Percentiles rank a stretch among this genome's conserved stretches.
These are phyloP conservation scores for Phytophthora macrochlamydospora DNA, from an alignment of 352 stramenopile genomes.

Conservation along the genomic window DNA sequence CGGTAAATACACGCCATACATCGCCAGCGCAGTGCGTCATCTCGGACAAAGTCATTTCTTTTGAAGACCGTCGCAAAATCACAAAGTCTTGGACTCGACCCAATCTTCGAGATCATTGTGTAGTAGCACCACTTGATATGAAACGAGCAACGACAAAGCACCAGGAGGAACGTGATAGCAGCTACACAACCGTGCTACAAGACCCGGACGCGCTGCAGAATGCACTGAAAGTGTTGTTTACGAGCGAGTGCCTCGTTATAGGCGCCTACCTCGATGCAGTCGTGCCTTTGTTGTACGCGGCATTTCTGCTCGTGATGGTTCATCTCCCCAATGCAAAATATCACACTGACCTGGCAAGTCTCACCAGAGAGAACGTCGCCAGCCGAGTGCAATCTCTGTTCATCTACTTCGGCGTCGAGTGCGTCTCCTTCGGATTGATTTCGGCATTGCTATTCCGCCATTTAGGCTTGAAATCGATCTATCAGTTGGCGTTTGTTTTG, in stretches of 20 bases:
- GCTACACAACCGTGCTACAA: background rate
- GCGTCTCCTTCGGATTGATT: conserved; percentile 29
- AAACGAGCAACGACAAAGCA: too few relatives aligned
- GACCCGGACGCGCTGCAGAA: conserved; percentile 18
- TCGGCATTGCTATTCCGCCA: conserved; percentile 13
- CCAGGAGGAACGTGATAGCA: too few relatives aligned
- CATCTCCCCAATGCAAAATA: conserved; percentile 34
- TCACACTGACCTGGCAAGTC: conserved; percentile 31
- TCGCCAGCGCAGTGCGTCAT: background rate
- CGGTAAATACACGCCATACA: background rate
- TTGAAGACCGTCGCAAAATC: background rate
- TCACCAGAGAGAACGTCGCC: conserved; percentile 10
- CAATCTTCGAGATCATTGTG: background rate
- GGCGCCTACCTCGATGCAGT: conserved; percentile 47
- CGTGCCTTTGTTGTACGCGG: conserved; percentile 41
- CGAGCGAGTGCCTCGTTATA: conserved; percentile 43
- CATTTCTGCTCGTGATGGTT: conserved; percentile 32
- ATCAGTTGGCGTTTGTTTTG: conserved; percentile 46
- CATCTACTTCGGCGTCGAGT: conserved; percentile 33
- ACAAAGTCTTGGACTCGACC: background rate
- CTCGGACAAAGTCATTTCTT: background rate
- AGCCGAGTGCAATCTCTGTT: conserved; percentile 24
- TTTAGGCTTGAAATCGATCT: conserved; percentile 23
- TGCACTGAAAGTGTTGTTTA: conserved; percentile 27
- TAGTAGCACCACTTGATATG: background rate